phyloP scores from a whole-genome alignment of 441 rosid genomes.

The Adansonia madagascariensis region DNA sequence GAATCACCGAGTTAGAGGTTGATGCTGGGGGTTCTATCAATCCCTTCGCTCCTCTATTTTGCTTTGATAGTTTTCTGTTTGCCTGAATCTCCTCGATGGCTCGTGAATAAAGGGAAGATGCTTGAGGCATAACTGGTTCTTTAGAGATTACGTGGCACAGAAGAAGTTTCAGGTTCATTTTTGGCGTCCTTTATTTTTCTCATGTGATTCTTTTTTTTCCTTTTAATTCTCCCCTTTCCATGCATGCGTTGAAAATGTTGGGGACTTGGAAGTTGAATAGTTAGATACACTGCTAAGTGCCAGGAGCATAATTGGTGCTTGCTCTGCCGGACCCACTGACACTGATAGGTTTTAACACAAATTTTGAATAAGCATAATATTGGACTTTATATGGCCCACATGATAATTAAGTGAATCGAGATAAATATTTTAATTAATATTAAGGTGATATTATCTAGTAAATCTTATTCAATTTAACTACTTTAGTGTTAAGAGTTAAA shows the following conservation, averaged over 20 bases:
- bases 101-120: slow-evolving; percentile 77
- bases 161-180: slow-evolving; percentile 66
- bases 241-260: not conserved
- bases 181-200: slow-evolving; percentile 1
- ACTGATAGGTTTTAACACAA: not conserved
- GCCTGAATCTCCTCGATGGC: slow-evolving; percentile 86
- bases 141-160: slow-evolving; percentile 68
- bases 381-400: too few relatives aligned
- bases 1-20: slow-evolving; percentile 63
- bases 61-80: slow-evolving; percentile 55
- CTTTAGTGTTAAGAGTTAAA: too few relatives aligned
- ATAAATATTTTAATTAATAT: too few relatives aligned
- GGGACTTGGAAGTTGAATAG: not conserved
- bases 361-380: not conserved
- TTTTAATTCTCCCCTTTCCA: not conserved
- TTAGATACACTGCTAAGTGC: slow-evolving; percentile 7
- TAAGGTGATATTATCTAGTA: too few relatives aligned
- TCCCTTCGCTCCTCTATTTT: slow-evolving; percentile 61
- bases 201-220: not conserved
- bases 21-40: slow-evolving; percentile 76
- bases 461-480: too few relatives aligned
- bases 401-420: too few relatives aligned
- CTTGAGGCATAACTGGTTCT: slow-evolving; percentile 65
- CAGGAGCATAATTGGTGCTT: not conserved
- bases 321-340: not conserved